Base-by-base conservation (phyloP, 805 yeast species). In the Suhomyces kilbournensis region DNA sequence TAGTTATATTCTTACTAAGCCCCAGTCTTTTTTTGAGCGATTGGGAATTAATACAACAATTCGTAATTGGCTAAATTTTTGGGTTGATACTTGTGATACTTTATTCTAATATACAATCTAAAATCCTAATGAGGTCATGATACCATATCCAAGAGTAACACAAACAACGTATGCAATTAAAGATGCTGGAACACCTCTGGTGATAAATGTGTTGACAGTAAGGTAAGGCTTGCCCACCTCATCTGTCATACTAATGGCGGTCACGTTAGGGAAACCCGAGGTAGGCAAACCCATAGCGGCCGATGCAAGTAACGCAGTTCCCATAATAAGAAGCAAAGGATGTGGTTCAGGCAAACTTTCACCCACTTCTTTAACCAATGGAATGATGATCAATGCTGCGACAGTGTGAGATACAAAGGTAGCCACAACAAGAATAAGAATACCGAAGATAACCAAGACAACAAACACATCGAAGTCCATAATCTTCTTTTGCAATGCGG, bases 261-360 rank as follows among this genome's bases (percentile, higher is more conserved):
- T 91, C 34, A 94, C 97, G 62, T 94, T 94, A 4, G 99, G 99
- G 76, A 94, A 93, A 0, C 99, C 98, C 2, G 96, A 88, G 0
- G 98, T 94, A 26, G 99, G 98, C 50, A 94, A 74, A 1, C 97
- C 98, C 98, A 94, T 94, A 2, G 98, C 99, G 35, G 88, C 85
- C 0, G 98, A 93, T 62, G 97, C 90, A 56, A 94, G 74, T 56
- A 82, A 68, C 2, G 84, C 85, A 50, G 81, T 76, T 10, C 76
- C 74, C 84, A 82, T 80, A 46, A 94, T 86, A 59, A 94, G 74
- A 45, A 93, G 65, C 56, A 91, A 79, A 34, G 98, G 96, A 69
- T 90, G 97, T 15, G 96, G 94, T 28, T 82, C 83, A 2, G 83
- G 77, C 67, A 88, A 67, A 40, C 82, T 75, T 40, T 83, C 76